A percentile compares a stretch with the other conserved stretches of the same genome.
Evolutionary conservation across 768 basidiomycete genomes (phyloP).

Genomic region (Suillus occidentalis): DNA sequence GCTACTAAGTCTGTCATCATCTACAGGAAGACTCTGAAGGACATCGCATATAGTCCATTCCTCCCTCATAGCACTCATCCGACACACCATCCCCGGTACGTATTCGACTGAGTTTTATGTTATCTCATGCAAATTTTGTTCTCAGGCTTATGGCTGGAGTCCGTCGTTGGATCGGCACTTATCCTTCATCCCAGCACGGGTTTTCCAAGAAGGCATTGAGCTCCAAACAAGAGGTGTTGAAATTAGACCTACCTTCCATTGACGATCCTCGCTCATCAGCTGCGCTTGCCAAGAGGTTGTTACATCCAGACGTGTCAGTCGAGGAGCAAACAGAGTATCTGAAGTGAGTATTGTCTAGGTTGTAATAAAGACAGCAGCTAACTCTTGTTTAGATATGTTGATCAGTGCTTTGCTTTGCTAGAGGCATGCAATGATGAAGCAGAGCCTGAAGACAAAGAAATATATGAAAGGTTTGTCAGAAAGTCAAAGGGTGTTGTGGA

Average conservation of each 20-base stretch:
- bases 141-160: conserved; percentile 76
- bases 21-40: conserved; percentile 65
- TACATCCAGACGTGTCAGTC: conserved; percentile 63
- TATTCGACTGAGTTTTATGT: conserved; percentile 24
- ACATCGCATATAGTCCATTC: conserved; percentile 76
- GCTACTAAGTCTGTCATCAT: not conserved
- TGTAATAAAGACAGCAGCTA: not conserved
- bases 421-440: conserved; percentile 53
- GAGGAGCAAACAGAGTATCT: conserved; percentile 73
- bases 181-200: conserved; percentile 43
- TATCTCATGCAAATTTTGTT: conserved; percentile 5
- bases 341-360: conserved; percentile 42
- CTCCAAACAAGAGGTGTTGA: conserved; percentile 19
- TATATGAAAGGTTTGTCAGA: conserved; percentile 54
- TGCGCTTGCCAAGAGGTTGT: conserved; percentile 52
- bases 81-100: conserved; percentile 37
- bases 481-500: conserved; percentile 40
- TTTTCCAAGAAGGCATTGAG: conserved; percentile 37
- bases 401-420: conserved; percentile 67
- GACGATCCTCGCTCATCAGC: conserved; percentile 49
- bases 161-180: conserved; percentile 71
- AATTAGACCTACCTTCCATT: conserved; percentile 27
- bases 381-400: conserved; percentile 56
- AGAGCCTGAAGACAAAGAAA: conserved; percentile 57
- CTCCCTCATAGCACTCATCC: conserved; percentile 50